Evolutionary conservation across 306 rosid genomes (phyloP).

Genomic region (Medicago ruthenica): DNA sequence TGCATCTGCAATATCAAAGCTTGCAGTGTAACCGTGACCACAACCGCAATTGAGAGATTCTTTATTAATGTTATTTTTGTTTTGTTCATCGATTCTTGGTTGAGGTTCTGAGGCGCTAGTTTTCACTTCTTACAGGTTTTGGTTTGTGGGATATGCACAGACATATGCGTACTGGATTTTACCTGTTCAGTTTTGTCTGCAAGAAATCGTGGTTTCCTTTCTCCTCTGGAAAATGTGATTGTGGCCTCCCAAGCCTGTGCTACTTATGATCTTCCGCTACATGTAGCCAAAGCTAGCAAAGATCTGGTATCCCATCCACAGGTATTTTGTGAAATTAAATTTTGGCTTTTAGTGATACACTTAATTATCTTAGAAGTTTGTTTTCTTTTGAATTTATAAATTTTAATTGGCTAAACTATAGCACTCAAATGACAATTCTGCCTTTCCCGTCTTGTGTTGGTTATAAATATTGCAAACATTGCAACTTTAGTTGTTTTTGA

Average conservation of each 20-base stretch:
- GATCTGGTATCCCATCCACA: slow-evolving; percentile 83
- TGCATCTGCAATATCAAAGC: too few relatives aligned
- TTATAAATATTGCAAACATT: too few relatives aligned
- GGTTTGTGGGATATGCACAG: slow-evolving; percentile 91
- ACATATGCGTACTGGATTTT: slow-evolving; percentile 89
- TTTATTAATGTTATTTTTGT: slow-evolving; percentile 4
- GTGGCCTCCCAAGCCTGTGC: slow-evolving; percentile 84
- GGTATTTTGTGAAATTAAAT: slow-evolving; percentile 51
- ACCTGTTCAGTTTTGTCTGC: slow-evolving; percentile 70
- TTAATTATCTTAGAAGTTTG: neutral
- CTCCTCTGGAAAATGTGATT: slow-evolving; percentile 82
- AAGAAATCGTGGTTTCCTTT: slow-evolving; percentile 71
- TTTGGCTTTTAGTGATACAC: slow-evolving; percentile 14
- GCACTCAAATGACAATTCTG: neutral
- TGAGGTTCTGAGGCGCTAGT: slow-evolving; percentile 20
- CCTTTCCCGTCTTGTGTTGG: too few relatives aligned
- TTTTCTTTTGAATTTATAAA: too few relatives aligned
- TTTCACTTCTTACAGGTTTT: slow-evolving; percentile 60
- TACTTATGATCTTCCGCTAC: slow-evolving; percentile 74
- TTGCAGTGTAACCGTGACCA: too few relatives aligned
- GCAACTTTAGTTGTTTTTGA: too few relatives aligned
- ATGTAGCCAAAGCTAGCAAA: slow-evolving; percentile 64
- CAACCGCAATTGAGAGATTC: neutral
- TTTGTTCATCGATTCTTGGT: neutral
- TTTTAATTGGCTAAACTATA: neutral